These are phyloP conservation scores for Verticillium dahliae DNA, from an alignment of 2,329 filamentous ascomycete genomes.

Conservation along the genomic window DNA sequence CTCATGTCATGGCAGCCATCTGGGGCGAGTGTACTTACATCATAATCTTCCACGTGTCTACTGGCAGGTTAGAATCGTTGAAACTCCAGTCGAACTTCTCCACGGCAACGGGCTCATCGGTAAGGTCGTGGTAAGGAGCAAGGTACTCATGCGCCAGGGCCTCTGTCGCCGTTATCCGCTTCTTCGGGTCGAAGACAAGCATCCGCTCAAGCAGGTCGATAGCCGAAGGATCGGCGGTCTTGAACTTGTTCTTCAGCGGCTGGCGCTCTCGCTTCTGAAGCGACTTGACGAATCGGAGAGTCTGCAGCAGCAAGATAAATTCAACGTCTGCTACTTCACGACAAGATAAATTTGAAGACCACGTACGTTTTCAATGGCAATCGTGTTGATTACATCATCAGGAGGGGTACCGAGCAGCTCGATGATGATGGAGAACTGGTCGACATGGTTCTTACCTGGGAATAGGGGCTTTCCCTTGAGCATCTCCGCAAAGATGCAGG, in stretches of 20 bases:
- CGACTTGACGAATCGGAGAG: constrained; percentile 93
- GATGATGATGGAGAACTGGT: constrained; percentile 99
- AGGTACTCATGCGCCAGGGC: constrained; percentile 91
- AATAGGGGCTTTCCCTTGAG: constrained; percentile 96
- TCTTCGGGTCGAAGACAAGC: constrained; percentile 98
- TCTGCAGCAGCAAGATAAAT: constrained; percentile 26
- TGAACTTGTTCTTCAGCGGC: constrained; percentile 83
- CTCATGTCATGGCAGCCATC: neutral
- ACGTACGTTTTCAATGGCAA: constrained; percentile 76
- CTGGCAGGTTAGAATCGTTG: constrained; percentile 93
- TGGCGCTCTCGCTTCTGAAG: constrained; percentile 91
- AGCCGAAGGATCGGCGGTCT: constrained; percentile 79
- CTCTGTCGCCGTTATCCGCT: constrained; percentile 80
- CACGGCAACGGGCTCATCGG: constrained; percentile 88
- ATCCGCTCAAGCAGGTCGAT: constrained; percentile 92
- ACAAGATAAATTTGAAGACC: no score
- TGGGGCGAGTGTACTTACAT: constrained; percentile 57
- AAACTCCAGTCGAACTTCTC: constrained; percentile 99
- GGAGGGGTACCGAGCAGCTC: constrained; percentile 93
- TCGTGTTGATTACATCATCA: constrained; percentile 97
- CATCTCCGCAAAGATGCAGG: constrained; percentile 99
- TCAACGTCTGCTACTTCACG: no score
- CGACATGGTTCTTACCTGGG: constrained; percentile 98
- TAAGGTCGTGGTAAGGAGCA: constrained; percentile 92
- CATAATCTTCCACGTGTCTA: constrained; percentile 99